Evolutionary conservation across 352 stramenopile species (phyloP).

Genomic region (Phytophthora foliorum): DNA sequence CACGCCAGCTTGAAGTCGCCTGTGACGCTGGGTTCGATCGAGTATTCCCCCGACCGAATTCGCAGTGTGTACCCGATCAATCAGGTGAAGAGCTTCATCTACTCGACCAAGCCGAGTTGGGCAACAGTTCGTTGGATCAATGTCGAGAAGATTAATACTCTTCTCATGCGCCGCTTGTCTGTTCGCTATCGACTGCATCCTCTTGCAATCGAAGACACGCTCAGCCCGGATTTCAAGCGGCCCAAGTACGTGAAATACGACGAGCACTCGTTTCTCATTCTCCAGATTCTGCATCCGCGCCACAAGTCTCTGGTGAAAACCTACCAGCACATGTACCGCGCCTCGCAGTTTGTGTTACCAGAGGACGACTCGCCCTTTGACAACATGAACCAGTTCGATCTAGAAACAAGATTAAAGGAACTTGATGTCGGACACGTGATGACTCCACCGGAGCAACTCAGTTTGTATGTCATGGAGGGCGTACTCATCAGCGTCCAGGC

Average conservation of each 20-base stretch:
- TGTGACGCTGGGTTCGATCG: conserved; percentile 60
- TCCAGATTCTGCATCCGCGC: conserved; percentile 62
- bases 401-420: conserved; percentile 58
- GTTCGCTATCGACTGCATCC: conserved; percentile 86
- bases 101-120: conserved; percentile 78
- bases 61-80: conserved; percentile 73
- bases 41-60: conserved; percentile 82
- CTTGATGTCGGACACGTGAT: conserved; percentile 64
- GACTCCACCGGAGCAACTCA: conserved; percentile 76
- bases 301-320: conserved; percentile 56
- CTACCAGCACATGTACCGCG: conserved; percentile 77
- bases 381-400: conserved; percentile 62
- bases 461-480: conserved; percentile 71
- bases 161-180: conserved; percentile 71
- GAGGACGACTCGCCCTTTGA: conserved; percentile 62
- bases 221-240: conserved; percentile 71
- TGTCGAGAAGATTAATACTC: conserved; percentile 61
- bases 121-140: conserved; percentile 82
- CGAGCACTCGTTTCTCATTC: conserved; percentile 79
- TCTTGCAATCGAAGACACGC: conserved; percentile 76
- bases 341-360: conserved; percentile 55
- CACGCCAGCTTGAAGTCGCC: conserved; percentile 18
- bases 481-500: conserved; percentile 75
- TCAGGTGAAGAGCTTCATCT: conserved; percentile 82
- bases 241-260: conserved; percentile 89